A percentile compares a stretch with the other conserved stretches of the same genome.
Evolutionary conservation across 2,329 filamentous ascomycete genomes (phyloP).

Genomic region (Aureobasidium sp.): DNA sequence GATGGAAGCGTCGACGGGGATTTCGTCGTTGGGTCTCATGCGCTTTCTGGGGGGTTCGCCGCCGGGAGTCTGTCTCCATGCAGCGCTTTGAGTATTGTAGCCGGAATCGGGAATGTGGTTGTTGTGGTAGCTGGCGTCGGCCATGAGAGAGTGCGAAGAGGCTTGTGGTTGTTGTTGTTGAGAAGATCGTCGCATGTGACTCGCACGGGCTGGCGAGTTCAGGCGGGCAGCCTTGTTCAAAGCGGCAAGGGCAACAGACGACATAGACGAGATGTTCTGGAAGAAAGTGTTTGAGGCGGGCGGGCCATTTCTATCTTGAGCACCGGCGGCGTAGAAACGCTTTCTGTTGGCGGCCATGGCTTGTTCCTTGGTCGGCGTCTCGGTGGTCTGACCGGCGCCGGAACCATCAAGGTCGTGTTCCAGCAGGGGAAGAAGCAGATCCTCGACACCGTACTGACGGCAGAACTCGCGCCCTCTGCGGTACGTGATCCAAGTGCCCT

Average conservation of each 20-base stretch:
- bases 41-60: slow-evolving; percentile 75
- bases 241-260: slow-evolving; percentile 85
- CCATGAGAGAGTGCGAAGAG: slow-evolving; percentile 49
- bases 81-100: slow-evolving; percentile 50
- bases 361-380: slow-evolving; percentile 96
- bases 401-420: slow-evolving; percentile 75
- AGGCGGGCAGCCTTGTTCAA: slow-evolving; percentile 88
- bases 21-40: slow-evolving; percentile 40
- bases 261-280: slow-evolving; percentile 89
- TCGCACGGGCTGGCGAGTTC: slow-evolving; percentile 68
- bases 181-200: slow-evolving; percentile 62
- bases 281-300: slow-evolving; percentile 78
- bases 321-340: slow-evolving; percentile 71
- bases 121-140: slow-evolving; percentile 21
- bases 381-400: slow-evolving; percentile 62
- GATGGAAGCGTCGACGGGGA: slow-evolving; percentile 45
- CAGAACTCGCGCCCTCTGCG: slow-evolving; percentile 88
- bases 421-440: slow-evolving; percentile 62
- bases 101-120: slow-evolving; percentile 53
- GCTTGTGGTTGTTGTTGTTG: slow-evolving; percentile 53
- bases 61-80: slow-evolving; percentile 15
- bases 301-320: slow-evolving; percentile 50
- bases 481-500: slow-evolving; percentile 97
- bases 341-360: slow-evolving; percentile 91
- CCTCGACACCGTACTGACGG: slow-evolving; percentile 66